Evolutionary conservation across 2,329 filamentous ascomycete species (phyloP).

Genomic region (Fusarium sp.): DNA sequence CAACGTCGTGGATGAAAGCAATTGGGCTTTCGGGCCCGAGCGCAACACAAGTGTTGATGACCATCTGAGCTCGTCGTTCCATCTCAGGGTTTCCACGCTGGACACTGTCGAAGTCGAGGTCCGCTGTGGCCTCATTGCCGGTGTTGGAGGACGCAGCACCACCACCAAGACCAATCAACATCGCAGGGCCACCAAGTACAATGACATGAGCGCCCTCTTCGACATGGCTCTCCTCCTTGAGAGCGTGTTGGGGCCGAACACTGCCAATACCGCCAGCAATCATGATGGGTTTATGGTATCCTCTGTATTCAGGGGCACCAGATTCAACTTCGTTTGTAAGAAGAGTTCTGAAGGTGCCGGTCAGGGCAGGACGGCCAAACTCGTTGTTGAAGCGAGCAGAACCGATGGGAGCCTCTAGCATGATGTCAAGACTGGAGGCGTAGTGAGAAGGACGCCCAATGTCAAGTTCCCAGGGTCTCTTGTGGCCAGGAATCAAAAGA

Average conservation of each 20-base stretch:
- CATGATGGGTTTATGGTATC: constrained; percentile 99
- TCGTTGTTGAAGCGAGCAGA: constrained; percentile 98
- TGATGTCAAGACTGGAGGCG: constrained; percentile 93
- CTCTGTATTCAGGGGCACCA: constrained; percentile 72
- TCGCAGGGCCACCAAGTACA: constrained; percentile 93
- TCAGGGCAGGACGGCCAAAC: constrained; percentile 88
- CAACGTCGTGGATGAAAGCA: constrained; percentile 96
- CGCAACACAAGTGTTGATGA: constrained; percentile 92
- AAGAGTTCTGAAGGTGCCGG: constrained; percentile 91
- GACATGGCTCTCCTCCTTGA: constrained; percentile 83
- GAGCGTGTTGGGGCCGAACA: constrained; percentile 86
- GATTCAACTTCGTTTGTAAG: constrained; percentile 67
- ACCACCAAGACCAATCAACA: constrained; percentile 96
- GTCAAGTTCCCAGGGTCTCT: constrained; percentile 89
- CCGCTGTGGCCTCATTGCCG: constrained; percentile 86
- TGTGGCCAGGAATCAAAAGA: constrained; percentile 83
- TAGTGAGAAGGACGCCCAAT: constrained; percentile 91
- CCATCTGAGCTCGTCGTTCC: constrained; percentile 94
- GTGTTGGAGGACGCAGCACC: constrained; percentile 93
- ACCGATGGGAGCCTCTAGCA: constrained; percentile 96
- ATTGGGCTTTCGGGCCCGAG: constrained; percentile 89
- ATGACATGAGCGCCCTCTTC: constrained; percentile 89
- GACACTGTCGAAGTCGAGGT: constrained; percentile 96
- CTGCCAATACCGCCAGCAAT: constrained; percentile 95
- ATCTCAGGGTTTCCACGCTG: constrained; percentile 98